These are phyloP conservation scores for Daedaleopsis nitida DNA, from an alignment of 768 basidiomycete genomes.

Conservation along the genomic window DNA sequence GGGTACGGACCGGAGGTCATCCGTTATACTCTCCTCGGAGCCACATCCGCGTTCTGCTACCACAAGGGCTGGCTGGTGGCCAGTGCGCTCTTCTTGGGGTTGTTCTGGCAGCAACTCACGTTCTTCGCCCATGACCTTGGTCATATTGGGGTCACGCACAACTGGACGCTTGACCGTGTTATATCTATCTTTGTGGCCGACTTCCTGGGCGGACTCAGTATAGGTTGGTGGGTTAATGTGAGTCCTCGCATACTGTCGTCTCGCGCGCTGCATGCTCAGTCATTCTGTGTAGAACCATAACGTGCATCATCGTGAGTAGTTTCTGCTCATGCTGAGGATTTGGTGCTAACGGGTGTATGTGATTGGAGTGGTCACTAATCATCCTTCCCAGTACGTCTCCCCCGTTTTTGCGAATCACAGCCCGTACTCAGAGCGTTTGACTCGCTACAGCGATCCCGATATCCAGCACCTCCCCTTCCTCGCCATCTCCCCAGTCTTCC, in stretches of 20 bases:
- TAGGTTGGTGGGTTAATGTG: constrained; percentile 98
- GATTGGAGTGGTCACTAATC: constrained; percentile 87
- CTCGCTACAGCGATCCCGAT: constrained; percentile 66
- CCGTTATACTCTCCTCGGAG: constrained; percentile 73
- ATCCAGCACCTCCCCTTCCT: constrained; percentile 93
- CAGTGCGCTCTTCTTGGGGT: constrained; percentile 81
- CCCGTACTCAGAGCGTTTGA: not conserved
- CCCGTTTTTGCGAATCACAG: not conserved
- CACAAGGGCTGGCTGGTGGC: constrained; percentile 61
- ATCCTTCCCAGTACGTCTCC: constrained; percentile 82
- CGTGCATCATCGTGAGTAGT: constrained; percentile 85
- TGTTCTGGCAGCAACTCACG: constrained; percentile 94
- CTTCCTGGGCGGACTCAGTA: constrained; percentile 88
- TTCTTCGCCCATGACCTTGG: constrained; percentile 95
- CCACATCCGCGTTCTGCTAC: constrained; percentile 63
- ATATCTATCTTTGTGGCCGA: constrained; percentile 81
- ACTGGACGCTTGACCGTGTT: constrained; percentile 79
- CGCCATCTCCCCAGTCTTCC: constrained; percentile 87
- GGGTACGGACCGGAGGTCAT: constrained; percentile 89
- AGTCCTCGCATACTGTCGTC: constrained; percentile 37
- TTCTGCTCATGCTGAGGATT: not conserved
- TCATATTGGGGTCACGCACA: constrained; percentile 90
- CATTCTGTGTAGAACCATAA: constrained; percentile 75
- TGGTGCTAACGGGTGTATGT: constrained; percentile 8
- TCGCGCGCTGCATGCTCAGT: constrained; percentile 6